Percentiles rank a stretch among this genome's conserved stretches.
Conservation (phyloP, 2,329 filamentous ascomycete species). For the Trichoderma sp. region DNA sequence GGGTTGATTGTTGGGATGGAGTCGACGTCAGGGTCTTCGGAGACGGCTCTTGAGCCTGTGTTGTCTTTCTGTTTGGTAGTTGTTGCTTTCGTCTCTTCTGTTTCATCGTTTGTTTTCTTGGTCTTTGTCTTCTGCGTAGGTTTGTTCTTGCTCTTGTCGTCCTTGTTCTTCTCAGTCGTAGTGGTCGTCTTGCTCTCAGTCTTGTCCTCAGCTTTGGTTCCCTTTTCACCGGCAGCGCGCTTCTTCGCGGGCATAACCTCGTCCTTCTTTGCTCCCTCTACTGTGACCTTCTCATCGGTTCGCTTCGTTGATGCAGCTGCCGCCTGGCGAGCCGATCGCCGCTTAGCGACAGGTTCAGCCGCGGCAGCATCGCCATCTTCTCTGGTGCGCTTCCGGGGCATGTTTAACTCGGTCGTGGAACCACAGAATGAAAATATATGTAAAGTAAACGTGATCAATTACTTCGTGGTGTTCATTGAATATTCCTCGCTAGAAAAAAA, state of each 20-base stretch:
- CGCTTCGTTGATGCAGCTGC: conserved; percentile 17
- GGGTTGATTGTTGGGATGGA: conserved; percentile 44
- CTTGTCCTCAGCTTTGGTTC: conserved; percentile 1
- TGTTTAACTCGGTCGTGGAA: conserved; percentile 2
- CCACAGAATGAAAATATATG: neutral
- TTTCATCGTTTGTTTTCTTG: neutral
- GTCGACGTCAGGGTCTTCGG: conserved; percentile 39
- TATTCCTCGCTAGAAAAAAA: too few relatives aligned
- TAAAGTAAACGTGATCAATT: neutral
- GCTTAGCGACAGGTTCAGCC: conserved; percentile 34
- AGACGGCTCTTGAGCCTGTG: conserved; percentile 28
- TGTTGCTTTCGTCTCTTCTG: neutral
- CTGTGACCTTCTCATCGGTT: neutral
- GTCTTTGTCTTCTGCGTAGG: conserved; percentile 4
- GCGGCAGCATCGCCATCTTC: conserved; percentile 28
- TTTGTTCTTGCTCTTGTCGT: conserved; percentile 18
- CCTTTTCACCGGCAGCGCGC: neutral
- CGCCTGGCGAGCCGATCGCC: conserved; percentile 37
- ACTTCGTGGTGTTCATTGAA: too few relatives aligned
- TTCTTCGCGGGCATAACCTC: neutral
- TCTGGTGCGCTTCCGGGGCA: conserved; percentile 33
- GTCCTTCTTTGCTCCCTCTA: neutral
- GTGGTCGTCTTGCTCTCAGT: neutral
- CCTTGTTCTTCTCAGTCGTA: neutral
- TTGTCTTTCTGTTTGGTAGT: neutral